phyloP scores from a whole-genome alignment of 208 protist genomes.

The Crithidia fasciculata region DNA sequence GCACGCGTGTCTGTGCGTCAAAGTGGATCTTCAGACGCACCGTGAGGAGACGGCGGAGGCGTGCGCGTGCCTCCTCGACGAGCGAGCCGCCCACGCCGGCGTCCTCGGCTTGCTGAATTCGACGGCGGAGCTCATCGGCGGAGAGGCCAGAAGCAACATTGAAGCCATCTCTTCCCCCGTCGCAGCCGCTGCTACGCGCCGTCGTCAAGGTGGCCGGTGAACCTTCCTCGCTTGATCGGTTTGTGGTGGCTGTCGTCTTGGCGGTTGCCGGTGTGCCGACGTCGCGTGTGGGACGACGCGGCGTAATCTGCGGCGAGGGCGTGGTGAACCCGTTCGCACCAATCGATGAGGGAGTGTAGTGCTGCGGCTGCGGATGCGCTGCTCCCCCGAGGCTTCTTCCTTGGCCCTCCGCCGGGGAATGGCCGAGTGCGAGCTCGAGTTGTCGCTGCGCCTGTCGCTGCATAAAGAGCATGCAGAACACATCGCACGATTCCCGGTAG shows the following conservation, averaged over 20 bases:
- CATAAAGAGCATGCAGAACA: constrained; percentile 34
- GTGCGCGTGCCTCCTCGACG: constrained; percentile 49
- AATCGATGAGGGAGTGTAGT: not conserved
- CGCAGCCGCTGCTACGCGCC: not conserved
- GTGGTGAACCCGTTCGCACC: constrained; percentile 1
- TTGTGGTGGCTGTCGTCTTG: not conserved
- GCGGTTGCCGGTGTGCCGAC: not conserved
- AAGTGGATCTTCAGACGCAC: constrained; percentile 82
- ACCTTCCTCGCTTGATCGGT: constrained; percentile 22
- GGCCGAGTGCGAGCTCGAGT: constrained; percentile 39
- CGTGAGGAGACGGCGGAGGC: constrained; percentile 39
- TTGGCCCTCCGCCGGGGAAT: not conserved
- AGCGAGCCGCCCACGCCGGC: constrained; percentile 49
- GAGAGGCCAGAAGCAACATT: not conserved
- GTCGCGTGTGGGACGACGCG: constrained; percentile 11
- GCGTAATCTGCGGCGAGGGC: constrained; percentile 23
- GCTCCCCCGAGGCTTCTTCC: no score
- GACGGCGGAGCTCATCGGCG: constrained; percentile 35
- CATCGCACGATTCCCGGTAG: constrained; percentile 57
- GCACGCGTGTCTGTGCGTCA: constrained; percentile 65
- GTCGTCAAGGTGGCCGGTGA: not conserved
- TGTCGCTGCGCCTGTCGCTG: constrained; percentile 47
- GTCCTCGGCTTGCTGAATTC: constrained; percentile 49
- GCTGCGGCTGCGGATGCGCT: no score
- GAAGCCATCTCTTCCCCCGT: no score